phyloP scores from a whole-genome alignment of 495 filamentous ascomycete genomes.

The Mytilinidion resinicola region DNA sequence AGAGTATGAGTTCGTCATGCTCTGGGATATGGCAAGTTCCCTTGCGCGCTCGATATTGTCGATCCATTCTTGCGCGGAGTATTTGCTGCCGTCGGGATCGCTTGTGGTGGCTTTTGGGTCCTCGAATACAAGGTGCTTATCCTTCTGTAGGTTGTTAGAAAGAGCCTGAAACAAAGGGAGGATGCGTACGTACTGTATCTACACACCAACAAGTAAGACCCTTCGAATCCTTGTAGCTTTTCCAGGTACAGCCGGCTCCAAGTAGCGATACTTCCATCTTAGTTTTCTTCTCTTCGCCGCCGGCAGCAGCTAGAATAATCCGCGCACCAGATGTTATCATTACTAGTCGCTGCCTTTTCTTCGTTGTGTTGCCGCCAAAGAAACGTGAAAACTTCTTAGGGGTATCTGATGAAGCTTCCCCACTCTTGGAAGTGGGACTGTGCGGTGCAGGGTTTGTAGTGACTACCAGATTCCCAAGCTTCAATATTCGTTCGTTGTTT shows the following conservation, averaged over 20 bases:
- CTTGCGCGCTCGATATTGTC: constrained; percentile 74
- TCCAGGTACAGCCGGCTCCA: constrained; percentile 64
- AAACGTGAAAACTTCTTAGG: constrained; percentile 87
- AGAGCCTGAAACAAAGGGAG: neutral
- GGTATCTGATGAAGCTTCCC: constrained; percentile 52
- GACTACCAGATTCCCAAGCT: constrained; percentile 84
- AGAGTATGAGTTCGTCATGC: constrained; percentile 57
- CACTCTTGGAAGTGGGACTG: constrained; percentile 61
- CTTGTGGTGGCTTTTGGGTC: constrained; percentile 60
- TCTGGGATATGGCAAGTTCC: constrained; percentile 71
- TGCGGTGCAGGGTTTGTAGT: constrained; percentile 63
- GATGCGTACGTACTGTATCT: constrained; percentile 68
- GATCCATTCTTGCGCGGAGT: constrained; percentile 76
- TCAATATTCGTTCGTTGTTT: constrained; percentile 88
- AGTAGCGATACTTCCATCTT: constrained; percentile 85
- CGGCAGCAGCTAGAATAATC: constrained; percentile 83
- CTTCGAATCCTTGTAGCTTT: constrained; percentile 72
- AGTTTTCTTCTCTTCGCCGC: constrained; percentile 90
- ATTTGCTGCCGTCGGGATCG: constrained; percentile 40
- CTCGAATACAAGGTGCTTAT: constrained; percentile 90
- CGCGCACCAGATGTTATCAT: constrained; percentile 91
- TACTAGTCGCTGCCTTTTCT: constrained; percentile 86
- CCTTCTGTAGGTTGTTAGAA: constrained; percentile 51
- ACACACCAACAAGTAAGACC: constrained; percentile 83
- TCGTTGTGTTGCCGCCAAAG: constrained; percentile 82